Percentiles rank a stretch among this genome's conserved stretches.
Conservation (phyloP, 805 yeast species). For the Schwanniomyces sp. region DNA sequence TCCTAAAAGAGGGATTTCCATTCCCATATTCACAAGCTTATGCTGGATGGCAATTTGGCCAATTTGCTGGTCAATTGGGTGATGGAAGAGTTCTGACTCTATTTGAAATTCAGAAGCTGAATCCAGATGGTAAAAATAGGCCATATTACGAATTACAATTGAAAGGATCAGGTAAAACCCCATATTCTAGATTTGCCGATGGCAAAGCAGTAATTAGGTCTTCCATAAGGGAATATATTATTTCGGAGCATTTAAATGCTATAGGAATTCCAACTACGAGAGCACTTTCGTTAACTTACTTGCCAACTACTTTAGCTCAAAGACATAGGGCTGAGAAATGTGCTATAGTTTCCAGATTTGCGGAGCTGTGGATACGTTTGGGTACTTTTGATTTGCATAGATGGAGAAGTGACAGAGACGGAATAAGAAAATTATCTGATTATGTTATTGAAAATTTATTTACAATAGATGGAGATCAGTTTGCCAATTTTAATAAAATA, state of each 20-base stretch:
- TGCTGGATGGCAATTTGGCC: slow-evolving; percentile 96
- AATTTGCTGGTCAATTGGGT: slow-evolving; percentile 95
- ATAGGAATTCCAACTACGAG: slow-evolving; percentile 87
- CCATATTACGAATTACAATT: slow-evolving; percentile 66
- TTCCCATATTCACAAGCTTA: slow-evolving; percentile 89
- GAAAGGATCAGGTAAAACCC: slow-evolving; percentile 91
- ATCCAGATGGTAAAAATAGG: slow-evolving; percentile 25
- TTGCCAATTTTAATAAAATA: slow-evolving; percentile 26
- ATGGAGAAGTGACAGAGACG: slow-evolving; percentile 66
- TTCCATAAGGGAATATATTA: slow-evolving; percentile 82
- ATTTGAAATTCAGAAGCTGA: slow-evolving; percentile 61
- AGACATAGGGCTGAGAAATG: slow-evolving; percentile 74
- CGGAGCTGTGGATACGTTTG: slow-evolving; percentile 82
- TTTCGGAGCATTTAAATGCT: slow-evolving; percentile 76
- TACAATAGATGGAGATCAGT: slow-evolving; percentile 29
- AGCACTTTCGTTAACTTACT: slow-evolving; percentile 67
- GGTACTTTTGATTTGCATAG: slow-evolving; percentile 87
- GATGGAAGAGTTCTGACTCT: slow-evolving; percentile 89
- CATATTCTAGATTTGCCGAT: slow-evolving; percentile 92
- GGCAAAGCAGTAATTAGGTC: slow-evolving; percentile 93
- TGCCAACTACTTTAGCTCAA: slow-evolving; percentile 78
- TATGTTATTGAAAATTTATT: slow-evolving; percentile 70
- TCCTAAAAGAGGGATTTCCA: slow-evolving; percentile 28
- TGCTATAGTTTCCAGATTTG: slow-evolving; percentile 81
- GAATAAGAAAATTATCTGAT: slow-evolving; percentile 63